Base-by-base conservation (phyloP, 73 alveolate genomes). In the Paramecium primaurelia region DNA sequence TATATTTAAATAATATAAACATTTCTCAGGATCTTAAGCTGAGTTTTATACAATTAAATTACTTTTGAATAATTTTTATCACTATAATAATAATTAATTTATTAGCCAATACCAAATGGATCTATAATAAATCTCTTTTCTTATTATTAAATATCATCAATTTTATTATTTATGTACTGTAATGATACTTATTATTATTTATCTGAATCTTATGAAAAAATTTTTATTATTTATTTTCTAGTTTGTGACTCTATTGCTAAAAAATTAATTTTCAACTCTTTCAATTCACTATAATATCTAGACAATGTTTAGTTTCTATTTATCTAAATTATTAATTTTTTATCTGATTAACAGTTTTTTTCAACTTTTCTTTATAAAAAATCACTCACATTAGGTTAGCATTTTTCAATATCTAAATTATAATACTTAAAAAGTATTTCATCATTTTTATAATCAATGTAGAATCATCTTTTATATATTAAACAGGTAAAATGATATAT, bases 11-110 rank as follows among this genome's bases (percentile, higher is more conserved):
- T 5, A 36, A 1, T 14, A 37, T 9, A 4, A 37, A 75, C 88
- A 75, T 75, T 75, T 75, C 2, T 75, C 60, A 37, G 88, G 44
- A 20, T 75, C 88, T 38, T n/a, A n/a, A 22, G 88, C 88, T 11
- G 68, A 38, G 34, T 75, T 69, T 38, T 75, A 38, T 36, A 38
- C 20, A 36, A 75, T 75, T 20, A 75, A 75, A 25, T 75, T 40
- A 75, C 88, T 20, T 37, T 75, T 22, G 32, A 30, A 42, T 75
- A 75, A 12, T 75, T 75, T 75, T 75, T 75, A 16, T 75, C 88
- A 75, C 68, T 38, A 38, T 75, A 75, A 20, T 36, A 75, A 75
- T 38, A 75, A 75, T 75, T 75, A 14, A 75, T 75, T 42, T 75
- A 38, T 38, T 75, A 25, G 34, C 88, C 88, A n/a, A 75, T 75